Base-by-base conservation (phyloP, 2,329 filamentous ascomycete genomes). In the Ophiostoma sp. region DNA sequence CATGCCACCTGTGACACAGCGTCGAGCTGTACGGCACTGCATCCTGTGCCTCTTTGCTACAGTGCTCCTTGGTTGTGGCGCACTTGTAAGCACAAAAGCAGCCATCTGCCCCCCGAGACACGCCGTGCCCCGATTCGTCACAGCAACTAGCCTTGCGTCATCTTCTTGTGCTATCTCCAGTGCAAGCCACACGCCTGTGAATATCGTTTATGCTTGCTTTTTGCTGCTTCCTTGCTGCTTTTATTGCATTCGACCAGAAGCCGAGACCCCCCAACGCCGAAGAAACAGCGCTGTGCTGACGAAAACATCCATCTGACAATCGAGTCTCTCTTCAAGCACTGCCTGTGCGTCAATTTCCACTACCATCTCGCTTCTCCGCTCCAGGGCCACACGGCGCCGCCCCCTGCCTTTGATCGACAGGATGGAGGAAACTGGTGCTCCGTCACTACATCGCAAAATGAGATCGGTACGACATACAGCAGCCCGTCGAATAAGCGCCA, bases 21-120 rank as follows among this genome's bases (percentile, higher is more conserved):
- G 31, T 59, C 48, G 68, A 55, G 25, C 39, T 39, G 57, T 12
- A 22, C 57, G 19, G 57, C 57, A 61, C 31, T 17, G 59, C n/a
- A 15, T 39, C 7, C 59, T 22, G 33, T 19, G 55, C 25, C 28
- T 33, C 15, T 33, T 31, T 59, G 55, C 28, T 59, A 19, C 28
- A 59, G 55, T 59, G 12, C 28, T 25, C 28, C 28, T 33, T 59
- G 28, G 15, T 19, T 33, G 55, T 59, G 55, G 55, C 15, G 57
- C 33, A 28, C 36, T 64, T 64, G 61, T 64, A 28, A 25, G 36
- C 61, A 66, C 61, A 66, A 45, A 64, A 15, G 33, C 36, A 63
- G 19, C 42, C 39, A 70, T 63, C 39, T 63, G 42, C 42, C n/a
- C 55, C 59, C 72, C 72, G 55, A 70, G 55, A 69, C 55, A 73